Percentiles rank a stretch among this genome's conserved stretches.
Conservation (phyloP, 1,284 basidiomycete species). For the Erythrobasidium hasegawianum region DNA sequence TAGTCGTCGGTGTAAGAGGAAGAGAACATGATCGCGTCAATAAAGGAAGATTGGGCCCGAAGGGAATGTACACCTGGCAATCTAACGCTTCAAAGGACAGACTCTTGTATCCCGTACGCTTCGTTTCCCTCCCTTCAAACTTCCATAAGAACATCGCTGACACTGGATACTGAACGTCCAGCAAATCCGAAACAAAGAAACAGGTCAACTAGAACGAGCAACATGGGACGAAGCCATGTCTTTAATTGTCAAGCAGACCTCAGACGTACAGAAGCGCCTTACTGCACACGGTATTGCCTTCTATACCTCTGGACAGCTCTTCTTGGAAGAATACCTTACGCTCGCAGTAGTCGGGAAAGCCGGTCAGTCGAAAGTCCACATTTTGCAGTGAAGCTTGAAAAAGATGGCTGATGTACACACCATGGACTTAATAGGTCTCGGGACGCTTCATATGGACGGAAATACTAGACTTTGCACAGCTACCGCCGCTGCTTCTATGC, state of each 20-base stretch:
- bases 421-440: too few species aligned
- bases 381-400: too few species aligned
- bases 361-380: neutral
- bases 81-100: conserved; percentile 13
- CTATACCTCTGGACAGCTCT: conserved; percentile 25
- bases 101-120: conserved; percentile 14
- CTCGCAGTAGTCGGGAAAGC: conserved; percentile 23
- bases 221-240: conserved; percentile 23
- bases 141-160: neutral
- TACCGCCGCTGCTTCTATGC: conserved; percentile 20
- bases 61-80: conserved; percentile 28
- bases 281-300: conserved; percentile 19
- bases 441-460: conserved; percentile 25
- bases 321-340: conserved; percentile 23
- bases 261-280: conserved; percentile 24
- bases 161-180: neutral
- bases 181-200: conserved; percentile 24
- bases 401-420: too few species aligned
- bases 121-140: neutral
- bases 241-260: conserved; percentile 12
- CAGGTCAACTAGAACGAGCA: conserved; percentile 11
- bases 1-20: conserved; percentile 18
- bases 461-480: conserved; percentile 24
- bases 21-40: conserved; percentile 15
- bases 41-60: conserved; percentile 20